These are phyloP conservation scores for Neurospora pannonica DNA, from an alignment of 495 filamentous ascomycete species.

Conservation along the genomic window DNA sequence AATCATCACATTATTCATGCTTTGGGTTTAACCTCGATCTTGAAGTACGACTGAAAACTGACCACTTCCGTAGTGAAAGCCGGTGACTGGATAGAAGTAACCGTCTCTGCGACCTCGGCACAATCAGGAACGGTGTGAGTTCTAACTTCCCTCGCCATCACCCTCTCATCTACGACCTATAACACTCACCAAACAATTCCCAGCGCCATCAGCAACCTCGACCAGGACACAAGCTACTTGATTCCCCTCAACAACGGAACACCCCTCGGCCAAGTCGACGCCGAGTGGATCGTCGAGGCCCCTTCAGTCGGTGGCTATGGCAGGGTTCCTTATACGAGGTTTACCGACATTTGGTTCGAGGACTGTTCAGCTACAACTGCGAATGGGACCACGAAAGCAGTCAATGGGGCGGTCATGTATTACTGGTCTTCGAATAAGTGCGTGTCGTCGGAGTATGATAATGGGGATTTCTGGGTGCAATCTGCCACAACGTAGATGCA, in stretches of 20 bases:
- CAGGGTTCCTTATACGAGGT: not conserved
- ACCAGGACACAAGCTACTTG: not conserved
- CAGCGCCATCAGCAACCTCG: not conserved
- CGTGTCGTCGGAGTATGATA: not conserved
- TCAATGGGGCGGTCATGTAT: not conserved
- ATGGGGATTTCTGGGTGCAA: not conserved
- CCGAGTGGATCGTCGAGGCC: not conserved
- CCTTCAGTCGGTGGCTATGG: not conserved
- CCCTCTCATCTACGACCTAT: not conserved
- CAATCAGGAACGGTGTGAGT: not conserved
- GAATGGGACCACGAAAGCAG: not conserved
- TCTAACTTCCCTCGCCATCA: not conserved
- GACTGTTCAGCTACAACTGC: not conserved
- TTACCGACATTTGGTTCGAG: not conserved
- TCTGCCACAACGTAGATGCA: not conserved
- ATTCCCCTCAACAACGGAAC: not conserved
- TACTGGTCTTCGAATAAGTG: not conserved
- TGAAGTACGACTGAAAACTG: not conserved
- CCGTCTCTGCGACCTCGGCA: not conserved
- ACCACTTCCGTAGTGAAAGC: not conserved
- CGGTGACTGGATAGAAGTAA: not conserved
- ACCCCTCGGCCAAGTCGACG: not conserved
- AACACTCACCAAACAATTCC: not conserved
- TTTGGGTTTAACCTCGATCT: not conserved
- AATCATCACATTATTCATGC: not conserved